Conservation (phyloP, 2,329 filamentous ascomycete species). For the Botrytis deweyae region DNA sequence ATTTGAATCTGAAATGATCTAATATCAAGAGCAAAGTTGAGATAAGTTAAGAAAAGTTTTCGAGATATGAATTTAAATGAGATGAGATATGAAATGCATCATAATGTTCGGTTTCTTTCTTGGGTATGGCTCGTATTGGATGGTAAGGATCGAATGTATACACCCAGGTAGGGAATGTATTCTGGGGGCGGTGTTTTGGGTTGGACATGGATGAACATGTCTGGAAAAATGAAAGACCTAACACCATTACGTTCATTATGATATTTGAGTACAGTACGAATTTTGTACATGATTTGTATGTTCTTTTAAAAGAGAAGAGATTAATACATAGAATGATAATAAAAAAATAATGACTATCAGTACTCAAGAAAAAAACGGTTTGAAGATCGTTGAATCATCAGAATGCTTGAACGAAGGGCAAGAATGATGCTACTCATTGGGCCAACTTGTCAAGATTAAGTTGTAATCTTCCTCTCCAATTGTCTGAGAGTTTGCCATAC, state of each 20-base stretch:
- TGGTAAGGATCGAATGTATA: not conserved
- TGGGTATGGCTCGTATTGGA: not conserved
- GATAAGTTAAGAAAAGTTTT: not conserved
- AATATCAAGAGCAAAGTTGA: not conserved
- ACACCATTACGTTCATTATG: conserved; percentile 1
- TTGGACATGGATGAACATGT: not conserved
- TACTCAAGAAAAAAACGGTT: accelerated
- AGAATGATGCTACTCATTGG: too few species aligned
- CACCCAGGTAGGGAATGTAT: not conserved
- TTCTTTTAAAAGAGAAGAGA: not conserved
- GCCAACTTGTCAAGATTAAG: not conserved
- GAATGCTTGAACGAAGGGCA: not conserved
- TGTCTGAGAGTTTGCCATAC: too few species aligned
- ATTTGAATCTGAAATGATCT: not conserved
- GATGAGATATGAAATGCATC: not conserved
- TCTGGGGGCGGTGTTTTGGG: not conserved
- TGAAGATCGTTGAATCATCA: not conserved
- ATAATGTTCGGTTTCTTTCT: not conserved
- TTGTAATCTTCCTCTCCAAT: not conserved
- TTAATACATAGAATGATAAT: not conserved
- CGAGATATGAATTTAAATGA: not conserved
- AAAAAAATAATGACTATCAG: not conserved
- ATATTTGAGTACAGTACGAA: not conserved
- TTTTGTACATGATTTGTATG: not conserved
- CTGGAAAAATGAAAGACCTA: not conserved